A percentile compares a stretch with the other conserved stretches of the same genome.
Evolutionary conservation across 495 filamentous ascomycete genomes (phyloP).

Genomic region (Penicillium coprophilum): DNA sequence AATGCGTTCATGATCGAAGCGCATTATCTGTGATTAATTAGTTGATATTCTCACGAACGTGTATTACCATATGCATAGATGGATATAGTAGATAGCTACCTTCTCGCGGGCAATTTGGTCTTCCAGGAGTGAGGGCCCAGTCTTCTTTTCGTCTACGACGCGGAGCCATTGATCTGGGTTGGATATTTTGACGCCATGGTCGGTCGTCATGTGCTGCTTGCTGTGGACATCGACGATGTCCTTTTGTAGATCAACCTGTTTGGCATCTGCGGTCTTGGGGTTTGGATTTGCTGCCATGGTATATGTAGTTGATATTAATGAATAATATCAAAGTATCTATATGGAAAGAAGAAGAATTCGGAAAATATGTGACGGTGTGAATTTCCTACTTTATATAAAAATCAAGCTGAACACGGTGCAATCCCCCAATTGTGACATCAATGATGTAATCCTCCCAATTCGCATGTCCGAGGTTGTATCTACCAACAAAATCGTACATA

Average conservation of each 20-base stretch:
- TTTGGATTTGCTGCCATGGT: conserved; percentile 15
- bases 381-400: conserved; percentile 2
- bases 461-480: conserved; percentile 2
- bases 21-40: conserved; percentile 57
- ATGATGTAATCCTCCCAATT: conserved; percentile 19
- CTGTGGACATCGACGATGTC: conserved; percentile 37
- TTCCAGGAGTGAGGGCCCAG: conserved; percentile 76
- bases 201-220: conserved; percentile 62
- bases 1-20: conserved; percentile 86
- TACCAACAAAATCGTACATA: neutral
- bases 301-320: neutral
- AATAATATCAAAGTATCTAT: neutral
- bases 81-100: conserved; percentile 44
- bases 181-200: conserved; percentile 73
- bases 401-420: neutral
- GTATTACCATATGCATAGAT: neutral
- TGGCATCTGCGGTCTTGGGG: conserved; percentile 18
- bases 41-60: neutral
- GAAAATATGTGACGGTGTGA: neutral
- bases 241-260: conserved; percentile 33
- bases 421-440: neutral
- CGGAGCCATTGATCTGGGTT: conserved; percentile 80
- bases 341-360: neutral
- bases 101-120: conserved; percentile 78
- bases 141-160: conserved; percentile 56